Conservation (phyloP, 805 yeast species). For the Cyberlindnera petersonii region DNA sequence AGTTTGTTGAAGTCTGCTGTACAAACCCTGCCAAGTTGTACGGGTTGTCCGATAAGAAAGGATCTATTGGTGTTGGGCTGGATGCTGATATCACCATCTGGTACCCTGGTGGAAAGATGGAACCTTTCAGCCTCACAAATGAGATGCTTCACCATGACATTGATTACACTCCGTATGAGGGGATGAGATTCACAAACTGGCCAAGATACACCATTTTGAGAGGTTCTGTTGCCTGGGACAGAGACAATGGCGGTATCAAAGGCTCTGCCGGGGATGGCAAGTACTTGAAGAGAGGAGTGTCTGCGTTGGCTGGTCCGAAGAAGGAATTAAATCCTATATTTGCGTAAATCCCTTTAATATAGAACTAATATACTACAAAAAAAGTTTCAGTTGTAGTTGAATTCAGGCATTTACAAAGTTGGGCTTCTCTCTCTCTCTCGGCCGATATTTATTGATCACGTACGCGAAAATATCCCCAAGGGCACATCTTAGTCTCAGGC, state of each 20-base stretch:
- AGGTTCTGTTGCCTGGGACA: constrained; percentile 34
- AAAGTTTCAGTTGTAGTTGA: not conserved
- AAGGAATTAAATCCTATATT: constrained; percentile 23
- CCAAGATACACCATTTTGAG: constrained; percentile 42
- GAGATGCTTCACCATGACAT: constrained; percentile 34
- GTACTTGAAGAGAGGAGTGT: constrained; percentile 28
- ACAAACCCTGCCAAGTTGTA: constrained; percentile 45
- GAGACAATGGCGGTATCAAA: constrained; percentile 24
- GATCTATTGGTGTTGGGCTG: constrained; percentile 41
- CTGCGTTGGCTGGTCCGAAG: constrained; percentile 23
- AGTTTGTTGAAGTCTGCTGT: constrained; percentile 41
- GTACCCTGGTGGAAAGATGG: constrained; percentile 37
- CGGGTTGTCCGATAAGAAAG: constrained; percentile 40
- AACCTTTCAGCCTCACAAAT: constrained; percentile 28
- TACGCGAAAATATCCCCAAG: too few species aligned
- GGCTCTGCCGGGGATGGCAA: constrained; percentile 23
- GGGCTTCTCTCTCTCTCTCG: too few species aligned
- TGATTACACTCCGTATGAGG: constrained; percentile 39
- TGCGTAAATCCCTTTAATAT: not conserved
- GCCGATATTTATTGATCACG: too few species aligned
- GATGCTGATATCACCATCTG: constrained; percentile 49
- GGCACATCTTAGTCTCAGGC: too few species aligned
- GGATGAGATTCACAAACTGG: constrained; percentile 41
- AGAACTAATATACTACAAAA: not conserved
- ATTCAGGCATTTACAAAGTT: too few species aligned